Evolutionary conservation across 148 eudicot species (phyloP).

Genomic region (Polygonum maritimum): DNA sequence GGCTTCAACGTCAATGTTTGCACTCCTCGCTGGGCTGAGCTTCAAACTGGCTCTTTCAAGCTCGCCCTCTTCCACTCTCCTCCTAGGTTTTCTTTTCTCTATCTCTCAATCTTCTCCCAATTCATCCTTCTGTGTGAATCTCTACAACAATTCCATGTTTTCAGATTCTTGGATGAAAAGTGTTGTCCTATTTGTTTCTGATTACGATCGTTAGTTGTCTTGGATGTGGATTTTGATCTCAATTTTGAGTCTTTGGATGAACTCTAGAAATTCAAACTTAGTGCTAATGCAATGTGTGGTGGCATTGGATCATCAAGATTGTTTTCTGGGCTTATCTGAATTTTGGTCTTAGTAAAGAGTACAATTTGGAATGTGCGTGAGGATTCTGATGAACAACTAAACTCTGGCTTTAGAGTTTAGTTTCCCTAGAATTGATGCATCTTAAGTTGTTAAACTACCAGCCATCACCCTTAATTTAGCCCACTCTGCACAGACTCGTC

Average conservation of each 20-base stretch:
- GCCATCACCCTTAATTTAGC: not conserved
- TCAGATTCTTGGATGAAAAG: not conserved
- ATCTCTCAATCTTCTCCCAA: not conserved
- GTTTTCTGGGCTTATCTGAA: not conserved
- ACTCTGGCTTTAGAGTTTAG: not conserved
- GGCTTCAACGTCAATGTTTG: constrained; percentile 72
- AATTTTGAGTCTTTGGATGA: not conserved
- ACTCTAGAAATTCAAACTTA: not conserved
- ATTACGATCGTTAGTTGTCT: not conserved
- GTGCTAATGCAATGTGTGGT: not conserved
- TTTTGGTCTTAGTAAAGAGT: not conserved
- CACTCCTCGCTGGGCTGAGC: constrained; percentile 95
- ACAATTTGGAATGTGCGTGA: not conserved
- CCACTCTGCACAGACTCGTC: no score
- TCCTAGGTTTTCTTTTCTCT: constrained; percentile 29
- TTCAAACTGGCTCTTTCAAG: constrained; percentile 67
- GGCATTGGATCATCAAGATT: not conserved
- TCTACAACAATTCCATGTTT: not conserved
- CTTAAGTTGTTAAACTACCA: not conserved
- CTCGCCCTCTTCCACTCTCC: constrained; percentile 72
- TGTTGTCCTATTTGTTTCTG: not conserved
- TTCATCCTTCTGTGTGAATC: not conserved
- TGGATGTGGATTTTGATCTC: not conserved
- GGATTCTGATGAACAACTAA: not conserved
- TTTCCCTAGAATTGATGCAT: not conserved